Percentiles rank a stretch among this genome's conserved stretches.
Evolutionary conservation across 106 monocot genomes (phyloP).

Genomic region (Iris macrosiphon): DNA sequence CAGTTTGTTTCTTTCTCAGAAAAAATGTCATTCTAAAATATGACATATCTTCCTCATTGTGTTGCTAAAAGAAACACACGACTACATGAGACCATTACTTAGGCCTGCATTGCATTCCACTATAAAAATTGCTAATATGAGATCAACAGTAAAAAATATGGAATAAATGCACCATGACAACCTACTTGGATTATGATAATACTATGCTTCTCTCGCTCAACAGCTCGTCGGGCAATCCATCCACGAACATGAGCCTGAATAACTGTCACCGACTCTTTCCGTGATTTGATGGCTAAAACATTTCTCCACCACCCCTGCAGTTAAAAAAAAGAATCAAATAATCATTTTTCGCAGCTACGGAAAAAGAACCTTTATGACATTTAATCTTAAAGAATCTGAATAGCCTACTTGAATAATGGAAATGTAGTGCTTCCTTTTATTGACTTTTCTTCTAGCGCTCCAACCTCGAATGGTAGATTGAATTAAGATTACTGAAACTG

Average conservation of each 20-base stretch:
- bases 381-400: background rate
- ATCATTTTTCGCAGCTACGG: too few species aligned
- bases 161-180: background rate
- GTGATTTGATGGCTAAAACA: slow-evolving; percentile 14
- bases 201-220: slow-evolving; percentile 3
- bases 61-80: too few species aligned
- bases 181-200: slow-evolving; percentile 51
- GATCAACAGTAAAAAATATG: background rate
- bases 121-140: too few species aligned
- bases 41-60: too few species aligned
- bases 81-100: too few species aligned
- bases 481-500: slow-evolving; percentile 21
- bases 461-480: slow-evolving; percentile 36
- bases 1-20: too few species aligned
- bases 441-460: slow-evolving; percentile 11
- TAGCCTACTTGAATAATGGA: slow-evolving; percentile 24
- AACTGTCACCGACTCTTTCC: slow-evolving; percentile 20
- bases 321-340: slow-evolving; percentile 7
- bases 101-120: too few species aligned
- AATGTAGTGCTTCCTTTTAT: slow-evolving; percentile 15
- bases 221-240: slow-evolving; percentile 34
- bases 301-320: slow-evolving; percentile 59
- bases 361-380: background rate
- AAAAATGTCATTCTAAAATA: too few species aligned
- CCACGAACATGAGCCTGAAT: slow-evolving; percentile 54